Evolutionary conservation across 306 rosid species (phyloP), one percentile per base, ranked within the genome.

Genomic region (Rosa persica): DNA sequence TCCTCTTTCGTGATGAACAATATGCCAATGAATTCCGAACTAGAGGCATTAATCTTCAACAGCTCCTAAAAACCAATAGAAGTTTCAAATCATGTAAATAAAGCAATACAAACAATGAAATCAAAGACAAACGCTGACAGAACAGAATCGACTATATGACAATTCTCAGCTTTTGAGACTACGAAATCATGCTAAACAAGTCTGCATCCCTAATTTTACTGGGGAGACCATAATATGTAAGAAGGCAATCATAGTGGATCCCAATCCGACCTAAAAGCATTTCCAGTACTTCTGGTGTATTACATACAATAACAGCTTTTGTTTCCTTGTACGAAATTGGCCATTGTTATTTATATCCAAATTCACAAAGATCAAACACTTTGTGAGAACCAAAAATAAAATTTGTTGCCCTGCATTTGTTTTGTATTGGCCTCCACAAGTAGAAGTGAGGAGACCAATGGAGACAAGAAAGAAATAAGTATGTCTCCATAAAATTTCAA

Each of bases 41-140:
- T 70, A 81, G 73, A 69, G 77, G 70, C 81, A 48, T 70, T 40
- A 72, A 75, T 85, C 79, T 82, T 81, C 87, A 48, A 75, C 20
- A 22, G 86, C 81, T 80, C 87, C 91, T 90, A 84, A 86, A 72
- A 64, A 64, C 82, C 49, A 60, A 74, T 27, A 65, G 12, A 74
- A 73, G 30, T 15, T 20, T 17, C n/a, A 55, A 17, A 25, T 20
- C 25, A 20, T 5, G 51, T 12, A 52, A 25, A 40, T n/a, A 52
- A 13, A 46, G 47, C 73, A 27, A 49, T 73, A 55, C 22, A 69
- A 57, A 12, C 20, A 61, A 69, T 4, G 43, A 49, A 38, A 39
- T 25, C 30, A 22, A 77, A 40, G 43, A 51, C 40, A 36, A 76
- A 49, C 6, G 54, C 20, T 66, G n/a, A 27, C 48, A 65, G 19